A percentile compares a stretch with the other conserved stretches of the same genome.
These are phyloP conservation scores for Hypoxylon subgilvum DNA, from an alignment of 495 filamentous ascomycete genomes.

Conservation along the genomic window DNA sequence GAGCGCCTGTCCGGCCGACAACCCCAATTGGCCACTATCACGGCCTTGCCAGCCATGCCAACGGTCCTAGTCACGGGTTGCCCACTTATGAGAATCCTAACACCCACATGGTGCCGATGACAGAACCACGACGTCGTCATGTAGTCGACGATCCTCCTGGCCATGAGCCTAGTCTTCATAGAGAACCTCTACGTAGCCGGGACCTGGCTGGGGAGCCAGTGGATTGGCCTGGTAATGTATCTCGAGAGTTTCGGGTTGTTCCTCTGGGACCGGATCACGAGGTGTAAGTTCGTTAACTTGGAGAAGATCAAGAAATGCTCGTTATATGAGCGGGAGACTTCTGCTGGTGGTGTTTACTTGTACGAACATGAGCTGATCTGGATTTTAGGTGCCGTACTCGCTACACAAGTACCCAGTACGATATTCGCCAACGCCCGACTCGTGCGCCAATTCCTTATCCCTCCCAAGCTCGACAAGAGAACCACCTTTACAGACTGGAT, in stretches of 20 bases:
- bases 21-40: conserved; percentile 17
- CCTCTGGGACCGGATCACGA: conserved; percentile 1
- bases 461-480: conserved; percentile 6
- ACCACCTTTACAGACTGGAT: not conserved
- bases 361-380: not conserved
- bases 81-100: conserved; percentile 15
- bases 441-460: not conserved
- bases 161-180: conserved; percentile 5
- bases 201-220: conserved; percentile 5
- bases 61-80: not conserved
- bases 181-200: conserved; percentile 10
- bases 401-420: conserved; percentile 1
- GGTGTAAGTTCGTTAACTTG: conserved; percentile 17
- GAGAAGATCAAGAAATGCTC: not conserved
- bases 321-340: not conserved
- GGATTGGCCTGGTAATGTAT: conserved; percentile 8
- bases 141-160: not conserved
- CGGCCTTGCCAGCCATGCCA: not conserved
- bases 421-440: not conserved
- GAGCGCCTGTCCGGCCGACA: conserved; percentile 11
- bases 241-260: conserved; percentile 6
- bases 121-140: not conserved
- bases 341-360: not conserved
- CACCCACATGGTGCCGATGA: not conserved
- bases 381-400: conserved; percentile 11